A percentile compares a stretch with the other conserved stretches of the same genome.
Conservation (phyloP, 2,329 filamentous ascomycete genomes). For the Fusarium sp. region DNA sequence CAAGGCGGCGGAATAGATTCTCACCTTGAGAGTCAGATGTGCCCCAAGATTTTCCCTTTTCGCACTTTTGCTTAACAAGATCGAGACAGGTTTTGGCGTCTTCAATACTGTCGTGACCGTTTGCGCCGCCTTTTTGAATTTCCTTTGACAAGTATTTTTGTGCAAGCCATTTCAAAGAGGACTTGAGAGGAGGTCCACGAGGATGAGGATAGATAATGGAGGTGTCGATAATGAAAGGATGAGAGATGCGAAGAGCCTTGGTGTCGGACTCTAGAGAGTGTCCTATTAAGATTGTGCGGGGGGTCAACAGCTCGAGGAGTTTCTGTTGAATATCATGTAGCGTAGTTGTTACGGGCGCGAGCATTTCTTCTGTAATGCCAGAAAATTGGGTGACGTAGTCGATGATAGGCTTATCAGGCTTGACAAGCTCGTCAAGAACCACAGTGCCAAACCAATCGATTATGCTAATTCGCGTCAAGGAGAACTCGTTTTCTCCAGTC, state of each 20-base stretch:
- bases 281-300: constrained; percentile 79
- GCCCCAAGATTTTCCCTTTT: constrained; percentile 90
- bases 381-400: constrained; percentile 95
- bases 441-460: constrained; percentile 86
- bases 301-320: constrained; percentile 78
- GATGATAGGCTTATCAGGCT: constrained; percentile 86
- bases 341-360: constrained; percentile 85
- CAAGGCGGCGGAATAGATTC: constrained; percentile 88
- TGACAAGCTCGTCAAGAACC: constrained; percentile 90
- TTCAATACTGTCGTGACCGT: constrained; percentile 91
- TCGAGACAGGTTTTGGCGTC: constrained; percentile 93
- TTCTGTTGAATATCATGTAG: constrained; percentile 84
- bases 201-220: constrained; percentile 91
- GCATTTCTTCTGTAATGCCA: constrained; percentile 89
- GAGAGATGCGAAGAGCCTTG: constrained; percentile 84
- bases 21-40: constrained; percentile 82
- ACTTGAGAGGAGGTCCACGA: constrained; percentile 88
- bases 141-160: constrained; percentile 88
- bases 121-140: constrained; percentile 82
- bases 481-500: constrained; percentile 81
- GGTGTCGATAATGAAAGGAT: constrained; percentile 95
- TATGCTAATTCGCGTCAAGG: constrained; percentile 89
- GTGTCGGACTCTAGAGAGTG: constrained; percentile 88
- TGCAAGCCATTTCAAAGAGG: constrained; percentile 88
- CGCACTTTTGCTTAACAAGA: constrained; percentile 94